Evolutionary conservation across 768 basidiomycete species (phyloP).

Genomic region (Pulveroboletus sp.): DNA sequence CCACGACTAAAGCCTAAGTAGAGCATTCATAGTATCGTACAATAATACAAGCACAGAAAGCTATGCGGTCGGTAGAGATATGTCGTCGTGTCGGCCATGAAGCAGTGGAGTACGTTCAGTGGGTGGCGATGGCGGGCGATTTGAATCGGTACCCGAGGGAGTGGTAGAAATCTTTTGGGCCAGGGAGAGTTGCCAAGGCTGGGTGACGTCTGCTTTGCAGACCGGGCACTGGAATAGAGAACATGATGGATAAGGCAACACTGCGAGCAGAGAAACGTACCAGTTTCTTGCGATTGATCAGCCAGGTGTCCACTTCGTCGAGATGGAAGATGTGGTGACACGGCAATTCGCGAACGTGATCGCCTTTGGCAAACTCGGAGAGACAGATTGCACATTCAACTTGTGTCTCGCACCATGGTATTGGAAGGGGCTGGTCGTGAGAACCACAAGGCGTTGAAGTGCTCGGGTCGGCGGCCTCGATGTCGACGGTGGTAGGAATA

Average conservation of each 20-base stretch:
- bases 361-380: conserved; percentile 79
- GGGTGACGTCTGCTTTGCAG: conserved; percentile 90
- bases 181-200: conserved; percentile 37
- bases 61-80: conserved; percentile 12
- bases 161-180: conserved; percentile 9
- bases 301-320: conserved; percentile 87
- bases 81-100: conserved; percentile 13
- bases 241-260: conserved; percentile 3
- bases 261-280: conserved; percentile 43
- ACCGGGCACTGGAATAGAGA: conserved; percentile 66
- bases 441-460: conserved; percentile 23
- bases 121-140: conserved; percentile 9
- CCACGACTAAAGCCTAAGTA: neutral
- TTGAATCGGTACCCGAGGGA: neutral
- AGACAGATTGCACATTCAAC: conserved; percentile 93
- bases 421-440: conserved; percentile 30
- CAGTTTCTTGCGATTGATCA: conserved; percentile 88
- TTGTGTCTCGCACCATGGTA: conserved; percentile 78
- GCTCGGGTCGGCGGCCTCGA: conserved; percentile 35
- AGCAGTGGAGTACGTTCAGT: conserved; percentile 35
- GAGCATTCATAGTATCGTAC: conserved; percentile 18
- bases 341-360: conserved; percentile 85
- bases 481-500: conserved; percentile 25
- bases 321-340: conserved; percentile 96
- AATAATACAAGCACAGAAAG: conserved; percentile 17